A percentile compares a stretch with the other conserved stretches of the same genome.
Evolutionary conservation across 1,284 basidiomycete genomes (phyloP).

Genomic region (Gymnopus androsaceus): DNA sequence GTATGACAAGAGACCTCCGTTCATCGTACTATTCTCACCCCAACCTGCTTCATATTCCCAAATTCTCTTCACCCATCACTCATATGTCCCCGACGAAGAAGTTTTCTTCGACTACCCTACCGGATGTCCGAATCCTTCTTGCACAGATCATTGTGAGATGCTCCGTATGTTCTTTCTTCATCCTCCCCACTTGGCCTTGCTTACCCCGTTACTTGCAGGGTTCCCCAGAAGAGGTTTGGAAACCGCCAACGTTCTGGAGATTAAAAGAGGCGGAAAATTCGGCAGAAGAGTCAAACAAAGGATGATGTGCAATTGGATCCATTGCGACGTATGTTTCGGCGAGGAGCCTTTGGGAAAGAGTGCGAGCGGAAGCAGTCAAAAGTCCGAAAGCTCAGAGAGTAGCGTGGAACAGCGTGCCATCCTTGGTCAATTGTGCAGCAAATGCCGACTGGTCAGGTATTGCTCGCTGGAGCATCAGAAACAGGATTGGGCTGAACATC

Average conservation of each 20-base stretch:
- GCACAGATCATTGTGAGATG: conserved; percentile 78
- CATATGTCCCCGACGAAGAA: conserved; percentile 68
- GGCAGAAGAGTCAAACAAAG: conserved; percentile 49
- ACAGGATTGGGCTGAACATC: conserved; percentile 53
- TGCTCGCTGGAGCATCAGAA: conserved; percentile 70
- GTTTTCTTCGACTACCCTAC: conserved; percentile 75
- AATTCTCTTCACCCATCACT: conserved; percentile 70
- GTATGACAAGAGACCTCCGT: conserved; percentile 70
- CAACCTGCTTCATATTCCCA: conserved; percentile 78
- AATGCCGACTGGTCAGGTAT: conserved; percentile 74
- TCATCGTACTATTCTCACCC: conserved; percentile 74
- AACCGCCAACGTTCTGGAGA: conserved; percentile 58
- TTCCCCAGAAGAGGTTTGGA: conserved; percentile 66
- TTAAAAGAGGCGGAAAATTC: conserved; percentile 53
- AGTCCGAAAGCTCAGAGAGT: conserved; percentile 39
- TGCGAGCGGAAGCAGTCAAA: conserved; percentile 44
- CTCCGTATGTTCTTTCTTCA: no score
- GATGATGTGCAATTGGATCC: conserved; percentile 80
- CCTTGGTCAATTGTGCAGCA: conserved; percentile 63
- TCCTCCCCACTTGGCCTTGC: no score
- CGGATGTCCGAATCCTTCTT: conserved; percentile 73
- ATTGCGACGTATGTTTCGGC: conserved; percentile 62
- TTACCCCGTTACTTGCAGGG: no score
- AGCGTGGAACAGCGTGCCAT: conserved; percentile 35
- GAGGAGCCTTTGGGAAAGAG: conserved; percentile 37